A percentile compares a stretch with the other conserved stretches of the same genome.
These are phyloP conservation scores for Podosphaera xanthii DNA, from an alignment of 2,329 filamentous ascomycete species.

Conservation along the genomic window DNA sequence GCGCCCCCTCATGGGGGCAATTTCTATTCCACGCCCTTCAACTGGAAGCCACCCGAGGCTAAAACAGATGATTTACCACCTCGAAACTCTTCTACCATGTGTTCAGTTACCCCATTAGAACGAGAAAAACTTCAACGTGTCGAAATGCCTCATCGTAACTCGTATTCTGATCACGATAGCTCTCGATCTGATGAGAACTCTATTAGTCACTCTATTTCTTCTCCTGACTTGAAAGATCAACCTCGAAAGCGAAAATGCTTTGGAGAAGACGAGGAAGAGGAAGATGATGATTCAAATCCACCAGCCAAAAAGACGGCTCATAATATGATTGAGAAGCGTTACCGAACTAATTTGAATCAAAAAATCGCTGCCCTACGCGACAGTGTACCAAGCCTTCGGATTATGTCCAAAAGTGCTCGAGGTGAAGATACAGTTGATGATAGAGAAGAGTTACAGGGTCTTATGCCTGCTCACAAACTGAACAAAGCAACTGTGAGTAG, in stretches of 20 bases:
- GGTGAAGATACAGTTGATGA: conserved; percentile 51
- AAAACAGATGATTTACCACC: conserved; percentile 10
- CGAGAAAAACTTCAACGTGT: conserved; percentile 38
- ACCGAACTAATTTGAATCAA: conserved; percentile 88
- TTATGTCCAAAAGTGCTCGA: conserved; percentile 50
- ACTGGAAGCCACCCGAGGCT: conserved; percentile 14
- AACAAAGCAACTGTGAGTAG: conserved; percentile 71
- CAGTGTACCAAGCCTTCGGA: conserved; percentile 72
- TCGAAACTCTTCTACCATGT: conserved; percentile 12
- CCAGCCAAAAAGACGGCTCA: conserved; percentile 77
- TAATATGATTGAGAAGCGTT: conserved; percentile 96
- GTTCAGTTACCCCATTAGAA: conserved; percentile 30
- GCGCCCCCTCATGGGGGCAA: conserved; percentile 14
- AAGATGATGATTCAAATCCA: conserved; percentile 33
- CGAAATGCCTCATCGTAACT: conserved; percentile 39
- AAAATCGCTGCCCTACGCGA: conserved; percentile 86
- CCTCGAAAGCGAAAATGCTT: conserved; percentile 48
- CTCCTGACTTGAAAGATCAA: conserved; percentile 31
- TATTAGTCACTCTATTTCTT: conserved; percentile 27
- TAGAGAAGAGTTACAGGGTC: conserved; percentile 57
- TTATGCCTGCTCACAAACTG: conserved; percentile 74
- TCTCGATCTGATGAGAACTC: conserved; percentile 30
- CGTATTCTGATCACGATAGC: conserved; percentile 26
- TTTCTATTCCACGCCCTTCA: conserved; percentile 15
- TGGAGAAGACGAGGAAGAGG: conserved; percentile 32